Base-by-base conservation (phyloP, 1,284 basidiomycete species). In the Hemileia vastatrix region DNA sequence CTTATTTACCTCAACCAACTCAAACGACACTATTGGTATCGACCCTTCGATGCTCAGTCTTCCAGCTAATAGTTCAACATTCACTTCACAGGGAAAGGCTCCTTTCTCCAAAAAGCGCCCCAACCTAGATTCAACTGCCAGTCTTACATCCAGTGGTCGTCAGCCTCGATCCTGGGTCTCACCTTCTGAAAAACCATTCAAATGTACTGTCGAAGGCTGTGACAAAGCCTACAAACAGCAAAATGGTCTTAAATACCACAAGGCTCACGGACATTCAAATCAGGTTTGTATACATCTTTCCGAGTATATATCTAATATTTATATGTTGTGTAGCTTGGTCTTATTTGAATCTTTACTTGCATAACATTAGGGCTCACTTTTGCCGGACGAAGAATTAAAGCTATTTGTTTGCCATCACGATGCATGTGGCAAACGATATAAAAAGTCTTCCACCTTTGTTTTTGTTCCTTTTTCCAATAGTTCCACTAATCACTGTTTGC, bases 171-270 rank as follows among this genome's bases (percentile, higher is more conserved):
- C 48, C 11, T 60, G 57, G 57, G 31, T 44, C 8, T 31, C 57
- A 1, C 31, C 73, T 6, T 74, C 74, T 56, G 79, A 81, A 67
- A 96, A 96, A 77, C 94, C 94, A 0, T 98, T 94, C 85, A 84
- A 87, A 67, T 98, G 94, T 80, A 91, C 91, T 13, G 94, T 94
- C 70, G 86, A 89, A 0, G 94, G 95, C 62, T 98, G 94, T 81
- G 93, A 92, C 80, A 98, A 98, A 82, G 86, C 85, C 50, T 98
- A 98, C 82, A 97, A 97, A 81, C 94, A 97, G 79, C 91, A 90
- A 65, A 90, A 90, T 73, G 88, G 88, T 1, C 81, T 98, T 71
- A 97, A 98, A 80, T 97, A 97, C 78, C 94, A 98, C 78, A 86
- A 93, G 77, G 86, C 90, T 18, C 89, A 91, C 74, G 89, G 94